Conservation (phyloP, 441 rosid genomes). For the Adansonia gregorii region DNA sequence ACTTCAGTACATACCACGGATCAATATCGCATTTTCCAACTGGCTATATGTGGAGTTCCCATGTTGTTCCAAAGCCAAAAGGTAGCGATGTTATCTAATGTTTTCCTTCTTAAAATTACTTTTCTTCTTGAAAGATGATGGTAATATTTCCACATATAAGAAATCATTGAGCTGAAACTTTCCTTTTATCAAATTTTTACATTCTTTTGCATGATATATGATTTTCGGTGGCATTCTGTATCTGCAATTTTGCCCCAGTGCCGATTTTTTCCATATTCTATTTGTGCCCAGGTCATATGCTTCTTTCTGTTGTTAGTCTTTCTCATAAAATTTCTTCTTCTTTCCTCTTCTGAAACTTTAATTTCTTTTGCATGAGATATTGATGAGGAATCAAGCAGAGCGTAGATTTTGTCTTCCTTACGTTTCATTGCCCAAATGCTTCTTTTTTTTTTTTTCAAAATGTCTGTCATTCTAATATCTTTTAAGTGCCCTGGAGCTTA, state of each 20-base stretch:
- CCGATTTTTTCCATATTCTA: neutral
- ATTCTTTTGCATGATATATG: neutral
- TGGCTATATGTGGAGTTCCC: constrained; percentile 98
- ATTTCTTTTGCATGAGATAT: neutral
- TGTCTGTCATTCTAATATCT: neutral
- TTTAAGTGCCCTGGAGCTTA: neutral
- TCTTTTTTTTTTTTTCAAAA: neutral
- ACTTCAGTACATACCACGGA: constrained; percentile 93
- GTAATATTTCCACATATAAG: neutral
- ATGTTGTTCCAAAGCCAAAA: constrained; percentile 92
- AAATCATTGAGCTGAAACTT: neutral
- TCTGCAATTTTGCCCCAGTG: neutral
- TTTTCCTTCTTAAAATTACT: neutral
- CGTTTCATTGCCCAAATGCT: neutral
- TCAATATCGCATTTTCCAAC: constrained; percentile 96
- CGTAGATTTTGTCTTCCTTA: neutral
- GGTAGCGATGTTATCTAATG: constrained; percentile 48
- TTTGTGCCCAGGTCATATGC: neutral
- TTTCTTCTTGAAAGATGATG: constrained; percentile 8
- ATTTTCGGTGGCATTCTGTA: neutral
- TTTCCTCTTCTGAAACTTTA: neutral
- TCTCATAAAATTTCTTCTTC: neutral
- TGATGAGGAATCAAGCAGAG: no score
- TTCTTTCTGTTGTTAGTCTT: neutral
- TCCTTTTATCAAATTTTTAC: neutral